Evolutionary conservation across 306 rosid genomes (phyloP).

Genomic region (Oemleria cerasiformis): DNA sequence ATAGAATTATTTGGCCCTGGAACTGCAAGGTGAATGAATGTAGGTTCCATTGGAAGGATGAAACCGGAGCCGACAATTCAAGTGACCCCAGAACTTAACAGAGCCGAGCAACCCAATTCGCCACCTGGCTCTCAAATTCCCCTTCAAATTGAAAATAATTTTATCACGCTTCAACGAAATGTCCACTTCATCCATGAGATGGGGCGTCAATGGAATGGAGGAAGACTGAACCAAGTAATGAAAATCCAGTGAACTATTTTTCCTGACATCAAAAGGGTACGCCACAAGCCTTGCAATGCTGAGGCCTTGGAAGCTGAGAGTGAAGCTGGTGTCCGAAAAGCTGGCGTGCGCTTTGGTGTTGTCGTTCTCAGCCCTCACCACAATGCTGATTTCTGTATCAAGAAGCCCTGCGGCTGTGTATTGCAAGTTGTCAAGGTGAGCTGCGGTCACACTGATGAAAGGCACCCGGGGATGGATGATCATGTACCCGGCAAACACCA

Average conservation of each 20-base stretch:
- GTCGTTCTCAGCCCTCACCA: slow-evolving; percentile 62
- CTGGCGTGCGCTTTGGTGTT: slow-evolving; percentile 69
- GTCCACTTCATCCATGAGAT: slow-evolving; percentile 44
- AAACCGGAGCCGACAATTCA: slow-evolving; percentile 63
- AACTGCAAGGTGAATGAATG: slow-evolving; percentile 48
- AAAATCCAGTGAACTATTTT: slow-evolving; percentile 38
- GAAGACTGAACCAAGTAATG: slow-evolving; percentile 42
- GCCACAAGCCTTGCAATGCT: slow-evolving; percentile 48
- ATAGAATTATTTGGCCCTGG: slow-evolving; percentile 43
- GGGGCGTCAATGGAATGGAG: slow-evolving; percentile 50
- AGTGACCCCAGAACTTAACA: slow-evolving; percentile 44
- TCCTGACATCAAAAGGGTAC: slow-evolving; percentile 40
- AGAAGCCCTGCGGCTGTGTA: slow-evolving; percentile 50
- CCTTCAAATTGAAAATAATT: slow-evolving; percentile 50
- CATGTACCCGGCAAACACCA: slow-evolving; percentile 52
- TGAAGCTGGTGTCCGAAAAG: slow-evolving; percentile 49
- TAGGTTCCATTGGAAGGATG: slow-evolving; percentile 57
- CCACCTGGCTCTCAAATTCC: slow-evolving; percentile 57
- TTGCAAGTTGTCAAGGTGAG: slow-evolving; percentile 44
- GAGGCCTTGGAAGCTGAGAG: slow-evolving; percentile 46
- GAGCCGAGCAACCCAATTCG: slow-evolving; percentile 61
- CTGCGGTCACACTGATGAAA: slow-evolving; percentile 42
- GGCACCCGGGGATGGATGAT: slow-evolving; percentile 76
- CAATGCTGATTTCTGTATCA: slow-evolving; percentile 43
- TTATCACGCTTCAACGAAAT: slow-evolving; percentile 41